A percentile compares a stretch with the other conserved stretches of the same genome.
Conservation (phyloP, 1,139 yeast species). For the Casaregolazyma suthepensis region DNA sequence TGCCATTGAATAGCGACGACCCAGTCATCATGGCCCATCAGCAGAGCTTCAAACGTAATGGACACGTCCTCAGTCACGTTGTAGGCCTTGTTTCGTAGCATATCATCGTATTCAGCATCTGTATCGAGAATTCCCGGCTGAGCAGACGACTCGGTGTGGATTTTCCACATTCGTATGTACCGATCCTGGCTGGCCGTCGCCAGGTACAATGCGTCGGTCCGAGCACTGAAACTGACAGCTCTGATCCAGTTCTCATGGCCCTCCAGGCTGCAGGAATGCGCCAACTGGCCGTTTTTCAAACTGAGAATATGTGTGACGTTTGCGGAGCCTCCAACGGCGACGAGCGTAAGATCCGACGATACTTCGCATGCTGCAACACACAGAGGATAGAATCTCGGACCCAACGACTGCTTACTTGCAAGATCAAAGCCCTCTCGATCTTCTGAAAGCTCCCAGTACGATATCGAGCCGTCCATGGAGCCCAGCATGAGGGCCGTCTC, state of each 20-base stretch:
- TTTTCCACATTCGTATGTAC: slow-evolving; percentile 80
- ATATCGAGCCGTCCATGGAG: slow-evolving; percentile 42
- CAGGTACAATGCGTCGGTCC: slow-evolving; percentile 43
- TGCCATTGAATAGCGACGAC: slow-evolving; percentile 83
- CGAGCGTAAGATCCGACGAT: slow-evolving; percentile 41
- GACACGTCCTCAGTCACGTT: slow-evolving; percentile 37
- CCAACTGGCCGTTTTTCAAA: slow-evolving; percentile 24
- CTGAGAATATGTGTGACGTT: slow-evolving; percentile 49
- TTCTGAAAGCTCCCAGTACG: slow-evolving; percentile 41
- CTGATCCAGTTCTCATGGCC: slow-evolving; percentile 97
- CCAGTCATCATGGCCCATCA: slow-evolving; percentile 99
- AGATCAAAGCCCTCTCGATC: slow-evolving; percentile 6
- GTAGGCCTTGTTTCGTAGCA: slow-evolving; percentile 28
- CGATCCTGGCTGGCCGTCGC: slow-evolving; percentile 91
- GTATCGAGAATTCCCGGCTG: slow-evolving; percentile 15
- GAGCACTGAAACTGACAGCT: slow-evolving; percentile 49
- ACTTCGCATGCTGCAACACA: slow-evolving; percentile 39
- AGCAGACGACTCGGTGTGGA: slow-evolving; percentile 35
- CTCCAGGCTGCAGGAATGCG: slow-evolving; percentile 47
- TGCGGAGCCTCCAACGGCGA: slow-evolving; percentile 79
- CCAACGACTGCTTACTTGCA: slow-evolving; percentile 17
- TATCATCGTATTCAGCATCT: slow-evolving; percentile 14
- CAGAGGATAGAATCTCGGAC: slow-evolving; percentile 56
- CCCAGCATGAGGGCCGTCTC: slow-evolving; percentile 1
- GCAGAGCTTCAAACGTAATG: slow-evolving; percentile 80